These are phyloP conservation scores for Geosmithia putterillii DNA, from an alignment of 2,329 filamentous ascomycete species.

Conservation along the genomic window DNA sequence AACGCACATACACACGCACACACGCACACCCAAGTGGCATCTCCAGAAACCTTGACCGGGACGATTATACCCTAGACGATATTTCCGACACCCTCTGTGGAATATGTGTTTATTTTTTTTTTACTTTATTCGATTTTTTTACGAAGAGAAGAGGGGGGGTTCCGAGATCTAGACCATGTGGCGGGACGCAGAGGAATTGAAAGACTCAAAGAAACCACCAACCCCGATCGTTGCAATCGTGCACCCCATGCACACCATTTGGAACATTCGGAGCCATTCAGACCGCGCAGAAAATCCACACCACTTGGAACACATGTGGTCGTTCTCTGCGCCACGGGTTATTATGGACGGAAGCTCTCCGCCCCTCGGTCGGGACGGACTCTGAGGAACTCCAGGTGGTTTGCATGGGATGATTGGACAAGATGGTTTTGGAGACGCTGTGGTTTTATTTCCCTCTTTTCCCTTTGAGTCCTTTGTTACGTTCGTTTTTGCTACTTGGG, in stretches of 20 bases:
- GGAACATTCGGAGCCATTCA: too few species aligned
- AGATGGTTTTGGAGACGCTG: too few species aligned
- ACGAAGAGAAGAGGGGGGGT: neutral
- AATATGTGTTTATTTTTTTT: conserved; percentile 1
- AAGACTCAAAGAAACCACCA: neutral
- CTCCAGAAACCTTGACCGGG: neutral
- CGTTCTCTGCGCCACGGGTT: too few species aligned
- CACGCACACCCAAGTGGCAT: neutral
- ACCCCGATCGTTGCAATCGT: too few species aligned
- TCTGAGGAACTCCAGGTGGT: too few species aligned
- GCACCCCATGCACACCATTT: too few species aligned
- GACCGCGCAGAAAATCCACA: too few species aligned
- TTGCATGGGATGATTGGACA: too few species aligned
- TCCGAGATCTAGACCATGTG: neutral
- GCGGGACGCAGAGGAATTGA: neutral
- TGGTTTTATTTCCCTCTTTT: neutral
- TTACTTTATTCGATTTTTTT: neutral
- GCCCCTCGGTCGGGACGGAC: too few species aligned
- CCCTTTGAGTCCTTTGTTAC: neutral
- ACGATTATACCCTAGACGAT: conserved; percentile 3
- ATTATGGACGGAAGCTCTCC: too few species aligned
- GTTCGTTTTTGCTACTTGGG: conserved; percentile 1
- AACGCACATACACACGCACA: neutral
- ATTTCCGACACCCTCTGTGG: neutral
- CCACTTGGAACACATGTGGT: too few species aligned